Evolutionary conservation across 2,329 filamentous ascomycete species (phyloP), one percentile per base, ranked within the genome.

Genomic region (Monilinia aucupariae): DNA sequence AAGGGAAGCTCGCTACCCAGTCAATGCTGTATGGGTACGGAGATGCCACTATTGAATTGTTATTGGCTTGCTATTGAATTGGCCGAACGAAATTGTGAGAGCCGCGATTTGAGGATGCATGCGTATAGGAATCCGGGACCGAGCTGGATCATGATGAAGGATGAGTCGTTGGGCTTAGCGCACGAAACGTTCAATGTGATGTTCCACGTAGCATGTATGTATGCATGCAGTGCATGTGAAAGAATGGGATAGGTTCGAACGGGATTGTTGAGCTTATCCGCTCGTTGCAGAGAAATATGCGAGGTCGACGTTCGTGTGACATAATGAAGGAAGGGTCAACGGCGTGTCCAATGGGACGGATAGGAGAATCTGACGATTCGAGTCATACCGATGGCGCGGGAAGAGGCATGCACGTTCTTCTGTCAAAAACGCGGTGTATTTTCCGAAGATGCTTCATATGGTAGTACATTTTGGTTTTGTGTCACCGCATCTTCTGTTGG

Each of bases 1-100:
- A 60, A 41, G 47, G 47, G 17, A 22, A 60, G 25, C 25, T 61
- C 48, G 58, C 34, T 61, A 45, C 27, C 34, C 22, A 12, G 17
- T 30, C 27, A 30, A 30, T 9, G 4, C 15, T 45, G 27, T 13
- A 39, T 20, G 30, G 20, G 32, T 10, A n/a, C n/a, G n/a, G n/a
- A 22, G 51, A 53, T 32, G 27, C n/a, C 5, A 30, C 10, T 37
- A 37, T 39, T 17, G 37, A 39, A 39, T 39, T n/a, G 15, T 15
- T 39, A n/a, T 37, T 22, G 30, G 22, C 4, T 22, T 39, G 32
- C 1, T 39, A 12, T 39, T 39, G 30, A 22, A 22, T 37, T n/a
- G 17, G 6, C 20, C 8, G 50, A 32, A 15, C 15, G 1, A 12
- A 39, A 39, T 15, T 10, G n/a, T n/a, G n/a, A n/a, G n/a, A n/a